phyloP scores from a whole-genome alignment of 441 rosid genomes.

The Populus tomentosa region DNA sequence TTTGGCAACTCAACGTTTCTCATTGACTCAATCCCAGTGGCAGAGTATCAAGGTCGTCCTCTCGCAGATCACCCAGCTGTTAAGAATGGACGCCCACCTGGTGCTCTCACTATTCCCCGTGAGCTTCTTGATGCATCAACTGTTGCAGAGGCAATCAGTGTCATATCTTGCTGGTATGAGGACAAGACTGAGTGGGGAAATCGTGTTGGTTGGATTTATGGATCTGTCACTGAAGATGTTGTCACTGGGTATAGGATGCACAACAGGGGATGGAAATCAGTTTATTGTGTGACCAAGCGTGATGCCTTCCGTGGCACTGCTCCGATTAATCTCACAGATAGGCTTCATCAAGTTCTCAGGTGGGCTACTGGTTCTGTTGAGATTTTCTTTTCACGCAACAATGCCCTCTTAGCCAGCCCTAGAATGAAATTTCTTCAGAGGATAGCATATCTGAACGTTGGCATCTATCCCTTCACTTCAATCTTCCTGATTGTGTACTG shows the following conservation, averaged over 20 bases:
- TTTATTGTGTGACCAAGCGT: conserved; percentile 84
- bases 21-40: conserved; percentile 81
- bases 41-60: conserved; percentile 93
- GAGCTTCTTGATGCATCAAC: conserved; percentile 95
- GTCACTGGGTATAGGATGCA: conserved; percentile 95
- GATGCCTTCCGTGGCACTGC: conserved; percentile 93
- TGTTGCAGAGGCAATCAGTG: conserved; percentile 90
- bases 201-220: conserved; percentile 90
- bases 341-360: conserved; percentile 84
- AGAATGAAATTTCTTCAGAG: conserved; percentile 84
- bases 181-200: conserved; percentile 94
- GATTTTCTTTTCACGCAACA: conserved; percentile 86
- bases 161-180: conserved; percentile 93
- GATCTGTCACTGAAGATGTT: conserved; percentile 88
- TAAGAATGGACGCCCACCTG: conserved; percentile 79
- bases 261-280: conserved; percentile 92
- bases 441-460: conserved; percentile 76
- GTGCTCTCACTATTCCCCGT: conserved; percentile 82
- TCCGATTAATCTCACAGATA: conserved; percentile 83
- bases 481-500: conserved; percentile 85
- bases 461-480: conserved; percentile 86
- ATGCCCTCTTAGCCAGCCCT: conserved; percentile 74
- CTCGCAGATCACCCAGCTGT: conserved; percentile 90
- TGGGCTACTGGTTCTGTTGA: conserved; percentile 98
- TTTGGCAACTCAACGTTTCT: conserved; percentile 84